Evolutionary conservation across 257 asterid species (phyloP).

Genomic region (Anisodus tanguticus): DNA sequence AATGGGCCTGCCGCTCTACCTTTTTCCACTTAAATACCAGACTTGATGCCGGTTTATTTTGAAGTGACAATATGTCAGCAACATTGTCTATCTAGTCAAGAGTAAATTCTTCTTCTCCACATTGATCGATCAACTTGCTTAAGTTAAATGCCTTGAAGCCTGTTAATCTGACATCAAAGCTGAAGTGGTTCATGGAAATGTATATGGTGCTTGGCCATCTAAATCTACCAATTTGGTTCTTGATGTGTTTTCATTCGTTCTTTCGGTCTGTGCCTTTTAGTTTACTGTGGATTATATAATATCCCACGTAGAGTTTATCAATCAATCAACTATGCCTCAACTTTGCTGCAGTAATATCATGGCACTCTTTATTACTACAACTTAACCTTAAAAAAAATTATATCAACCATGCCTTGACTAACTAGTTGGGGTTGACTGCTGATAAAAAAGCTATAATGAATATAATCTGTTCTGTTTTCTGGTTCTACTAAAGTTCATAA

Average conservation of each 20-base stretch:
- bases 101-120: neutral
- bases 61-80: neutral
- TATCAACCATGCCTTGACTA: neutral
- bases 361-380: no score
- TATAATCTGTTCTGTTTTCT: neutral
- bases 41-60: neutral
- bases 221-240: neutral
- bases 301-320: no score
- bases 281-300: neutral
- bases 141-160: neutral
- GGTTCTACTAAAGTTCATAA: neutral
- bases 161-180: neutral
- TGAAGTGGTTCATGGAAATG: neutral
- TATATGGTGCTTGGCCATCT: slow-evolving; percentile 4
- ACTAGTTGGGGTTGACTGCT: neutral
- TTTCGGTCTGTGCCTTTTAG: neutral
- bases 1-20: neutral
- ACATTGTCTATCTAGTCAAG: neutral
- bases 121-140: neutral
- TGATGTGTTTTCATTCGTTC: neutral
- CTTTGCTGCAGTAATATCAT: no score
- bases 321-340: neutral
- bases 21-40: neutral
- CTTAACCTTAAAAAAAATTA: no score
- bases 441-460: neutral